Evolutionary conservation across 1,139 yeast genomes (phyloP).

Genomic region (Yarrowia galli): DNA sequence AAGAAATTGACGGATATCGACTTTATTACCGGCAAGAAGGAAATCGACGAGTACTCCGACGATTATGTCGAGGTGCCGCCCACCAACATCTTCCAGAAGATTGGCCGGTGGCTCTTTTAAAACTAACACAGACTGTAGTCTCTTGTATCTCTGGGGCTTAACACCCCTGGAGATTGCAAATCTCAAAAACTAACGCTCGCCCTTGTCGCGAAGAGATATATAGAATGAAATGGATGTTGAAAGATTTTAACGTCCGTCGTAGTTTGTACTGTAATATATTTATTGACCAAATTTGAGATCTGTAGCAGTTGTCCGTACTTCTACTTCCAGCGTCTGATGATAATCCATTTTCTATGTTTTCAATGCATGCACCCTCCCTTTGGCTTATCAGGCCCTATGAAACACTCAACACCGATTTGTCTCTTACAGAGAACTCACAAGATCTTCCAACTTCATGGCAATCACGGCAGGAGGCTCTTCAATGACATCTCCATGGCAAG

Average conservation of each 20-base stretch:
- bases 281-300: neutral
- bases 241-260: slow-evolving; percentile 15
- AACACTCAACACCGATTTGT: too few species aligned
- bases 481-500: slow-evolving; percentile 35
- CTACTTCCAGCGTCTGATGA: too few species aligned
- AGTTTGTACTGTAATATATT: slow-evolving; percentile 2
- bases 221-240: slow-evolving; percentile 21
- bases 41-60: slow-evolving; percentile 56
- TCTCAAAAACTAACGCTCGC: slow-evolving; percentile 20
- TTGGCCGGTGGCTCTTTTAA: slow-evolving; percentile 21
- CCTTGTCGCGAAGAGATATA: slow-evolving; percentile 26
- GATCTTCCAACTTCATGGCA: neutral
- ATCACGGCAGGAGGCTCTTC: slow-evolving; percentile 15
- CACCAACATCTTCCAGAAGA: slow-evolving; percentile 4
- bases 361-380: too few species aligned
- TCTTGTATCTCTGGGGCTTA: neutral
- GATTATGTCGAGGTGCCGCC: slow-evolving; percentile 31
- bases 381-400: too few species aligned
- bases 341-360: neutral
- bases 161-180: too few species aligned
- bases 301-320: too few species aligned
- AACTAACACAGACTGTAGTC: slow-evolving; percentile 32
- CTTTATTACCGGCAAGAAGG: slow-evolving; percentile 61
- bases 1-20: slow-evolving; percentile 62
- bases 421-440: neutral